Percentiles rank a stretch among this genome's conserved stretches.
These are phyloP conservation scores for Geotrichum candidum DNA, from an alignment of 1,139 yeast species.

Conservation along the genomic window DNA sequence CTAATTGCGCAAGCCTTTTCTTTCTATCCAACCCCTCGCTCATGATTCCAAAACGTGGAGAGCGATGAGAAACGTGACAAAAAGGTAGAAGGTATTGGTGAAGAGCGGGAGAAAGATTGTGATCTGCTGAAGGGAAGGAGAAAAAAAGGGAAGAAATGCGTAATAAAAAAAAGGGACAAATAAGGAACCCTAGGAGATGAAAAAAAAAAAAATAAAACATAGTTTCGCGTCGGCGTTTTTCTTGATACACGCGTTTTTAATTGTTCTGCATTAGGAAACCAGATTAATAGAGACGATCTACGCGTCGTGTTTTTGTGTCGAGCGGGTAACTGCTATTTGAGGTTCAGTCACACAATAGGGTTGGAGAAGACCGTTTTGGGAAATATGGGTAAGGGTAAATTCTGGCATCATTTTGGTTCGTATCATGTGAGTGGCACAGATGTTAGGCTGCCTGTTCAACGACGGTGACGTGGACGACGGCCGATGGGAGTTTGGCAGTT, in stretches of 20 bases:
- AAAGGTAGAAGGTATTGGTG: neutral
- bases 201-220: neutral
- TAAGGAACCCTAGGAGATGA: neutral
- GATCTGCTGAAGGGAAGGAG: neutral
- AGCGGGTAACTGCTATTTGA: neutral
- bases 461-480: too few species aligned
- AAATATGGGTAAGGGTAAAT: too few species aligned
- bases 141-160: neutral
- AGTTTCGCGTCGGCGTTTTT: constrained; percentile 1
- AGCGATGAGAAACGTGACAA: neutral
- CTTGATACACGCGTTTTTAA: neutral
- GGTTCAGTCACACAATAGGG: neutral
- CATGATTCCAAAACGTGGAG: neutral
- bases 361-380: neutral
- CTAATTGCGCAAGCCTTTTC: constrained; percentile 14
- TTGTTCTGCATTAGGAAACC: neutral
- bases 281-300: neutral
- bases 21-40: constrained; percentile 10
- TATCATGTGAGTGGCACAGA: too few species aligned
- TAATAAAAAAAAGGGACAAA: neutral
- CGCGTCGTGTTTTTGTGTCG: neutral
- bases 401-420: too few species aligned
- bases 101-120: neutral
- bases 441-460: too few species aligned
- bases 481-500: too few species aligned